Evolutionary conservation across 352 stramenopile genomes (phyloP), one percentile per base, ranked within the genome.

Genomic region (Plasmopara viticola): DNA sequence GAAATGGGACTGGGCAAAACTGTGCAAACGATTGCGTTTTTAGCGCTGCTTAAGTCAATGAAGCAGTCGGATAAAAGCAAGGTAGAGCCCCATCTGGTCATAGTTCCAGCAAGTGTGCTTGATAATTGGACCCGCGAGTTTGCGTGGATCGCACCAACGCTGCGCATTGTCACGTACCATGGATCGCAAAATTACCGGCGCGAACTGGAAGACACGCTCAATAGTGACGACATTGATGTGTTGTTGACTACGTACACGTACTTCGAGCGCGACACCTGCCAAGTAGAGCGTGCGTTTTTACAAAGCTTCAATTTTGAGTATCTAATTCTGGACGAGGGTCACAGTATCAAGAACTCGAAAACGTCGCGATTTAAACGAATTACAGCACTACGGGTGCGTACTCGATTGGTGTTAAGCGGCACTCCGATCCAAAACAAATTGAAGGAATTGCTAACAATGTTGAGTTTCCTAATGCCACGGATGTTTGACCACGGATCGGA

Each of bases 1-100:
- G 87, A 96, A 49, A 96, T 96, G 91, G 90, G 91, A 17, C 75
- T 98, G 5, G 94, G 94, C 12, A 99, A 99, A 69, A 95, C 84
- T 2, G 82, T 92, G 2, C 84, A 95, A 53, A 87, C 80, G n/a
- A 86, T 93, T 54, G 31, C 80, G 2, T 95, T 93, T 47, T 53
- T 95, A 38, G 46, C 82, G 40, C 48, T 90, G 13, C 65, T 94
- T 0, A 69, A 86, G 25, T 60, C 69, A 1, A 37, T 86, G 5
- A 75, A 66, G 17, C 56, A 62, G 10, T 47, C 40, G 5, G 51
- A 46, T 29, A 57, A 53, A 50, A 69, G 15, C 40, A 63, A 48
- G 28, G 56, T 48, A 38, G 78, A 82, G 4, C 90, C 93, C 14
- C 90, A 98, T 55, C 54, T 98, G 8, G 72, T 98, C 9, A 80